Percentiles rank a stretch among this genome's conserved stretches.
These are phyloP conservation scores for Thermomucor indicae-seudaticae DNA, from an alignment of 371 early-diverging fungal genomes.

Conservation along the genomic window DNA sequence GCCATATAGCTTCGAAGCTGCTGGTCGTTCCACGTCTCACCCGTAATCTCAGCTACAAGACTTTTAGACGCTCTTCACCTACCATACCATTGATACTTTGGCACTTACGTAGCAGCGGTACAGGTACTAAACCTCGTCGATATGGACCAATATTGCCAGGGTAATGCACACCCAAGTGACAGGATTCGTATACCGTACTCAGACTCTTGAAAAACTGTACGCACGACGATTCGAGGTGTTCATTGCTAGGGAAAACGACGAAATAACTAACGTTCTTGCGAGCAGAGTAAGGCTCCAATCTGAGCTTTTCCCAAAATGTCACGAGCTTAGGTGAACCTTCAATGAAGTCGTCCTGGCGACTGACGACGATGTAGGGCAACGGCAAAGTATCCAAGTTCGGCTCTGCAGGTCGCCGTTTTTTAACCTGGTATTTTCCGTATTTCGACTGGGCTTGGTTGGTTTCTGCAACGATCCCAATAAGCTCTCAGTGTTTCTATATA, in stretches of 20 bases:
- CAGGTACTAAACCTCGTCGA: constrained; percentile 49
- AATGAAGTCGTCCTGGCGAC: constrained; percentile 55
- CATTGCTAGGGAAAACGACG: constrained; percentile 50
- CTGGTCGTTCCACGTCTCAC: constrained; percentile 26
- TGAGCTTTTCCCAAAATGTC: constrained; percentile 60
- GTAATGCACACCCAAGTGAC: constrained; percentile 49
- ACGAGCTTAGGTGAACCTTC: constrained; percentile 54
- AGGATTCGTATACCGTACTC: constrained; percentile 49
- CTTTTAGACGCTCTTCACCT: neutral
- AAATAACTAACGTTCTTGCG: constrained; percentile 55
- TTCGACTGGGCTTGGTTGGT: constrained; percentile 55
- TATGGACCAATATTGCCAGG: constrained; percentile 40
- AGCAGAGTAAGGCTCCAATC: constrained; percentile 53
- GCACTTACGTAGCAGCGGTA: constrained; percentile 42
- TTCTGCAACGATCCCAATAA: constrained; percentile 20
- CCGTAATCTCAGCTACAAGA: constrained; percentile 3
- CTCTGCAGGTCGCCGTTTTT: constrained; percentile 55
- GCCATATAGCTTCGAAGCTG: constrained; percentile 48
- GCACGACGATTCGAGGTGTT: constrained; percentile 35
- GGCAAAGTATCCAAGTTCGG: constrained; percentile 46
- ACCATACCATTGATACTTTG: neutral
- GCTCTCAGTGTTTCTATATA: neutral
- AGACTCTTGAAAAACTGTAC: constrained; percentile 51
- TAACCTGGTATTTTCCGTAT: constrained; percentile 63
- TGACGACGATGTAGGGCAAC: constrained; percentile 53